Evolutionary conservation across 352 stramenopile species (phyloP), one percentile per base, ranked within the genome.

Genomic region (Achlya hypogyna): DNA sequence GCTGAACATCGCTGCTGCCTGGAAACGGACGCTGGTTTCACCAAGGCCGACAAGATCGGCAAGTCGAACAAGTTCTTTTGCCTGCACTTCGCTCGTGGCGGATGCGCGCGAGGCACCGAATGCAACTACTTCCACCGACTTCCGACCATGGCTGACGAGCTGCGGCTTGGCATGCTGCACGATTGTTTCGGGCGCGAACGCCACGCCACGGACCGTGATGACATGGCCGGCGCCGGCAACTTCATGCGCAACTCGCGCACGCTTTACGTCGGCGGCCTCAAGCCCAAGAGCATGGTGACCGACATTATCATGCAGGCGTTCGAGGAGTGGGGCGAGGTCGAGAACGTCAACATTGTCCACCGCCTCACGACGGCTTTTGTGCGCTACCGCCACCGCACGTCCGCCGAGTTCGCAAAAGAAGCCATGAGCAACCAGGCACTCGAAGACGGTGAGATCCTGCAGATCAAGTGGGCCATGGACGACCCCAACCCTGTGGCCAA

Each of bases 401-500:
- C 74, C 69, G 91, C 77, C 53, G 83, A 92, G 69, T 93, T 93
- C 63, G 83, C 83, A 12, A 91, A 90, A 62, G 83, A 92, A 69
- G 92, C 93, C 14, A 97, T 98, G 93, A 71, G 62, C 6, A 96
- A 96, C 69, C 92, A 98, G 70, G 62, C 78, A 40, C 68, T 98
- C 14, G 87, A 93, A 63, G 71, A 82, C 42, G 77, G 87, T 43
- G 92, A 98, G 59, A 84, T 97, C 52, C 76, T 98, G 10, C 96
- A 96, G 73, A 76, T 98, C 25, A 81, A 88, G 52, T 98, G 92
- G 92, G 91, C 92, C 5, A 91, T 91, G 68, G 91, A 97, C 53
- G 93, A 98, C 63, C 93, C 93, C 29, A 98, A 98, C 53, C 91
- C 91, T 6, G 88, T 97, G 0, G 93, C 93, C 2, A 91, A 97